phyloP scores from a whole-genome alignment of 2,329 filamentous ascomycete species.

The Simplicillium aogashimaense region DNA sequence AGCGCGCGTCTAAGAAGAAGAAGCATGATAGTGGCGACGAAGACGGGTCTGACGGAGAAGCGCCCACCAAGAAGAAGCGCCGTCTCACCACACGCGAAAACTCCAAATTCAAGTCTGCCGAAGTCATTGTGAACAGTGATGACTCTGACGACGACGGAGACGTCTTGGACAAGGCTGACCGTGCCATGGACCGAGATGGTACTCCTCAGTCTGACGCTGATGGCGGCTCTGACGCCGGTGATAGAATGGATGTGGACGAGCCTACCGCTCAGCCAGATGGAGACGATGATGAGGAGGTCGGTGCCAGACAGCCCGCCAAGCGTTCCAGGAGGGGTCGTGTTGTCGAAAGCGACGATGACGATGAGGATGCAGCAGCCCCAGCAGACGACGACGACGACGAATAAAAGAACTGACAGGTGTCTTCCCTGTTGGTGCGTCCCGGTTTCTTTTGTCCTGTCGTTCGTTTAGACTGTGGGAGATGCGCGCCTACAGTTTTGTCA shows the following conservation, averaged over 20 bases:
- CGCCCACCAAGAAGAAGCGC: constrained; percentile 51
- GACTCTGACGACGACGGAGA: constrained; percentile 37
- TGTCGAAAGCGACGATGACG: constrained; percentile 45
- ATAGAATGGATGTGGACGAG: constrained; percentile 43
- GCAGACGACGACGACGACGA: constrained; percentile 9
- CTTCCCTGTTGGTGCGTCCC: no score
- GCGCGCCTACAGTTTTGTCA: no score
- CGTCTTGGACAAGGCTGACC: constrained; percentile 34
- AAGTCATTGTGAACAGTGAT: constrained; percentile 73
- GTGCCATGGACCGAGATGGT: constrained; percentile 25
- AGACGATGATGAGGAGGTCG: constrained; percentile 32
- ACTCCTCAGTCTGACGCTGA: constrained; percentile 24
- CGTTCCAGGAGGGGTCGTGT: constrained; percentile 40
- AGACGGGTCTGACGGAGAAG: constrained; percentile 28
- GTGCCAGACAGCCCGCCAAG: constrained; percentile 31
- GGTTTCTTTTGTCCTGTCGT: neutral
- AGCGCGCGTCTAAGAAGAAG: constrained; percentile 49
- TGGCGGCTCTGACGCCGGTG: constrained; percentile 16
- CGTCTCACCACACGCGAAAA: constrained; percentile 41
- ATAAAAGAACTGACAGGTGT: constrained; percentile 1
- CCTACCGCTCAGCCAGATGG: constrained; percentile 23
- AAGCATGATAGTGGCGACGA: constrained; percentile 31
- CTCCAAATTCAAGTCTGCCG: constrained; percentile 73
- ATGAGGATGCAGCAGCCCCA: constrained; percentile 22
- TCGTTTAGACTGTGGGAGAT: no score